phyloP scores from a whole-genome alignment of 208 protist genomes.

The Acanthamoeba royreba region DNA sequence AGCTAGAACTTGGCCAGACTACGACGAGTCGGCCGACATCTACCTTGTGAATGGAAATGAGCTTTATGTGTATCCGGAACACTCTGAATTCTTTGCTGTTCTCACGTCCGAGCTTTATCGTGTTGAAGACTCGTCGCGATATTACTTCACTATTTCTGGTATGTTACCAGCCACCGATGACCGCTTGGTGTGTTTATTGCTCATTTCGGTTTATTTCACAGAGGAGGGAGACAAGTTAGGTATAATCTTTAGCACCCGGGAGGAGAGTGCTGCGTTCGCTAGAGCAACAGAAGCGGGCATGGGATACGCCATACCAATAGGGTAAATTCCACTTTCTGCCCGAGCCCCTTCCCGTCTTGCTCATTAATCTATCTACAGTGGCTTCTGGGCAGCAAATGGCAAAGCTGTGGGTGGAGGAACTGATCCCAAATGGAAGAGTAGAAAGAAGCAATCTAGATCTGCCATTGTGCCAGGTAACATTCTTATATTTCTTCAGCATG shows the following conservation, averaged over 20 bases:
- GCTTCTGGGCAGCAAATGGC: neutral
- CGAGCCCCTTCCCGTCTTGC: neutral
- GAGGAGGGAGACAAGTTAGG: slow-evolving; percentile 4
- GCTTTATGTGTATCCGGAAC: slow-evolving; percentile 19
- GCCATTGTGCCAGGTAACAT: neutral
- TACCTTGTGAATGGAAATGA: slow-evolving; percentile 19
- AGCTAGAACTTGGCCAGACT: neutral
- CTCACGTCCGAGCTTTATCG: slow-evolving; percentile 18
- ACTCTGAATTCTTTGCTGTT: neutral
- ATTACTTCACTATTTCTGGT: slow-evolving; percentile 7
- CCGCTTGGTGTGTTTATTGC: too few species aligned
- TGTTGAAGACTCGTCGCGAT: slow-evolving; percentile 5
- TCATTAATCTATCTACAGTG: too few species aligned
- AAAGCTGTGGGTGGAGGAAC: neutral
- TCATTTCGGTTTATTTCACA: neutral
- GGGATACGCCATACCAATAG: neutral
- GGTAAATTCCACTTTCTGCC: neutral
- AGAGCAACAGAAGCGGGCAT: neutral
- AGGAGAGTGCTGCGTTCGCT: neutral
- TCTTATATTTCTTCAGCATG: neutral
- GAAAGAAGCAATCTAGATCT: neutral
- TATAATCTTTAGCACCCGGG: neutral
- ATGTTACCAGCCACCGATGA: too few species aligned
- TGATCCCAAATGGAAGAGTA: neutral
- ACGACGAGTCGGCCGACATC: slow-evolving; percentile 8